Base-by-base conservation (phyloP, 371 early-diverging fungal genomes). In the Apophysomyces variabilis region DNA sequence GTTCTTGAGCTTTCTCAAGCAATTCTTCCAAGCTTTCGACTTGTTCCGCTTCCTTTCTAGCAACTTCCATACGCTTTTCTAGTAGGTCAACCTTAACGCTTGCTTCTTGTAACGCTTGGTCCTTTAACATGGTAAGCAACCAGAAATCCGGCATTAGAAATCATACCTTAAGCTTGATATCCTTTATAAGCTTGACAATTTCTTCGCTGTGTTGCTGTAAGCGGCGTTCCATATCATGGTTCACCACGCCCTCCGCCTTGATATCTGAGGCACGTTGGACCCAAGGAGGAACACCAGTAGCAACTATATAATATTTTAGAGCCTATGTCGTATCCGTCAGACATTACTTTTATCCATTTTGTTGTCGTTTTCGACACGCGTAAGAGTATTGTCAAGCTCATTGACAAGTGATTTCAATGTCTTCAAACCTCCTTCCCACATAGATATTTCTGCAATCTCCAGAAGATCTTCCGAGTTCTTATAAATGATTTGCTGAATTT, bases 151-250 rank as follows among this genome's bases (percentile, higher is more conserved):
- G 16, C 7, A 41, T 39, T 13, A 38, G 26, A 45, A 16, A 47
- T 16, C 36, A 1, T 70, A 73, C 76, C 66, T 94, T 94, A 59
- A 82, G 36, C 64, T 90, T 91, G 41, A 89, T 75, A 62, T 92
- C 92, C 60, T 88, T 87, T 44, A 90, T 84, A 12, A 96, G 74
- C 39, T 87, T 87, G 37, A 88, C 62, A 36, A 95, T 89, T 60
- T 96, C 93, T 6, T 90, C 92, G 60, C 85, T 88, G 47, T 90
- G 87, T 18, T 89, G 84, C 59, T 90, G 91, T n/a, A 92, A 75
- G 72, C 91, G 89, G 38, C 86, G 86, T 68, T 93, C 89, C 64
- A 92, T 84, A 39, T 92, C 93, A 9, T 85, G 80, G 68, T 93
- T 93, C 45, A 93, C 79, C 12, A 89, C 79, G 37, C 90, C 88